Evolutionary conservation across 345 rosid species (phyloP).

Genomic region (Sisymbrium altissimum): DNA sequence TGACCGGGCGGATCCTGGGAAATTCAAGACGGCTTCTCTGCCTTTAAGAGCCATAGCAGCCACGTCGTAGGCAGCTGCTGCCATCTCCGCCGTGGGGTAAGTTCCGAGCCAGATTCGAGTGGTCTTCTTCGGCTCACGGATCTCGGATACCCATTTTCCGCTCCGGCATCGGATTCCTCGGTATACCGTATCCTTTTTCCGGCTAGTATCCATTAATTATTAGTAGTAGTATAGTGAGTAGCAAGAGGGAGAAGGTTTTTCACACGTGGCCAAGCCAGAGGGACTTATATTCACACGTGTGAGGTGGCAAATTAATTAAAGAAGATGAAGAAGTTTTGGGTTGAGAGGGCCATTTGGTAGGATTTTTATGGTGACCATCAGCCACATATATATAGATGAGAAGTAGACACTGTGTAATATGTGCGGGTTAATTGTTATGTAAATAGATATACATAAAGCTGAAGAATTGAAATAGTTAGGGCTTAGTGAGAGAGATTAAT

Average conservation of each 20-base stretch:
- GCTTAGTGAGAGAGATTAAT: slow-evolving; percentile 12
- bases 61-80: slow-evolving; percentile 84
- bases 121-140: slow-evolving; percentile 85
- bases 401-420: not conserved
- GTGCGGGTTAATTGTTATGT: not conserved
- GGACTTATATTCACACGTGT: slow-evolving; percentile 11
- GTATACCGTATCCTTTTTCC: slow-evolving; percentile 45
- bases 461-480: not conserved
- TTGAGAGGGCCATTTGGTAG: slow-evolving; percentile 16
- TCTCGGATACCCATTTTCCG: slow-evolving; percentile 90
- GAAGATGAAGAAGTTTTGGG: slow-evolving; percentile 19
- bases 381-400: slow-evolving; percentile 17
- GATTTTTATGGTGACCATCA: slow-evolving; percentile 34
- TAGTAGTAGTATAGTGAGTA: not conserved
- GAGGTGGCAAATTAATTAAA: not conserved
- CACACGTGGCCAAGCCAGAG: slow-evolving; percentile 26
- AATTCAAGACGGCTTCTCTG: slow-evolving; percentile 57
- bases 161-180: slow-evolving; percentile 76
- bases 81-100: slow-evolving; percentile 77
- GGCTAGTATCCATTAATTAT: slow-evolving; percentile 23
- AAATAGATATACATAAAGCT: not conserved
- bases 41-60: slow-evolving; percentile 85
- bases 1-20: slow-evolving; percentile 46
- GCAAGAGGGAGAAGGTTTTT: slow-evolving; percentile 10
- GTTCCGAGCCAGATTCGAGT: slow-evolving; percentile 95